Evolutionary conservation across 495 filamentous ascomycete species (phyloP).

Genomic region (Cenococcum geophilum): DNA sequence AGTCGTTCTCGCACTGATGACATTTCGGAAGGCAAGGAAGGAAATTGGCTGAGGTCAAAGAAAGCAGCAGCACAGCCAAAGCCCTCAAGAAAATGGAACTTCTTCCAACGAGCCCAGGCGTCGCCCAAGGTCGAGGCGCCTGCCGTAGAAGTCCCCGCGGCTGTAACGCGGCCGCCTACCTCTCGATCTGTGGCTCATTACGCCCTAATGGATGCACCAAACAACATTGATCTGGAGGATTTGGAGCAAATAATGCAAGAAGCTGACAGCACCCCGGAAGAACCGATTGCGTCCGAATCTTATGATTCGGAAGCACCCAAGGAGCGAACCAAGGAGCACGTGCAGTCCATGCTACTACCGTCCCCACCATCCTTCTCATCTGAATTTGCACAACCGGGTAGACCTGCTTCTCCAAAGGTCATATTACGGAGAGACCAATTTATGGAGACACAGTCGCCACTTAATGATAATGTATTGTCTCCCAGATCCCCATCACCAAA

Average conservation of each 20-base stretch:
- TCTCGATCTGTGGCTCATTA: constrained; percentile 64
- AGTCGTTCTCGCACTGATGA: constrained; percentile 13
- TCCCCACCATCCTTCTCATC: constrained; percentile 48
- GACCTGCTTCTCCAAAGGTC: constrained; percentile 42
- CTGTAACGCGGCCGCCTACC: constrained; percentile 32
- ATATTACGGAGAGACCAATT: constrained; percentile 30
- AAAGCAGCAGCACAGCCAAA: constrained; percentile 31
- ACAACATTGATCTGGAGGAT: constrained; percentile 60
- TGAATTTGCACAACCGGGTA: constrained; percentile 39
- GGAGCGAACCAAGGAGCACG: constrained; percentile 22
- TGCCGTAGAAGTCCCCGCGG: constrained; percentile 41
- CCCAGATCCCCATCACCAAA: neutral
- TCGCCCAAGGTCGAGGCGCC: constrained; percentile 43
- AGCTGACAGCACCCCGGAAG: constrained; percentile 30
- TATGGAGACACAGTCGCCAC: constrained; percentile 4
- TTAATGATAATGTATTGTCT: constrained; percentile 15
- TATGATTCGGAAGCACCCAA: neutral
- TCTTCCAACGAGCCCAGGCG: constrained; percentile 67
- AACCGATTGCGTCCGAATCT: constrained; percentile 18
- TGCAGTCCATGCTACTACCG: constrained; percentile 50
- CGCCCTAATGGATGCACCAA: constrained; percentile 68
- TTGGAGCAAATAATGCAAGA: constrained; percentile 61
- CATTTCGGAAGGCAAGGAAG: constrained; percentile 38
- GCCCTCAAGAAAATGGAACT: constrained; percentile 64
- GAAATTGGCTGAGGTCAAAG: constrained; percentile 38